Percentiles rank a stretch among this genome's conserved stretches.
These are phyloP conservation scores for Kokia cookei DNA, from an alignment of 441 rosid genomes.

Conservation along the genomic window DNA sequence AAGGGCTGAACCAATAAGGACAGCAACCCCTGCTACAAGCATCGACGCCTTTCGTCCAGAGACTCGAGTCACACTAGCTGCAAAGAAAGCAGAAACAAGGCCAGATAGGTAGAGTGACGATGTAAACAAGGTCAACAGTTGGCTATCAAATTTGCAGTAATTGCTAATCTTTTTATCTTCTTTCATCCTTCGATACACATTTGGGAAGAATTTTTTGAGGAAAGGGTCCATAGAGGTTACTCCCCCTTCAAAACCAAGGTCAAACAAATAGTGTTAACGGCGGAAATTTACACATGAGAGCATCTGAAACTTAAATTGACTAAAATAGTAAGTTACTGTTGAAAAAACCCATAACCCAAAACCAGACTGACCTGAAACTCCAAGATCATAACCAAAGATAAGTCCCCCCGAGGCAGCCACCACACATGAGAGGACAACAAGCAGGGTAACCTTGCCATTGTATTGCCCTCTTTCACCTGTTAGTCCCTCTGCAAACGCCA, in stretches of 20 bases:
- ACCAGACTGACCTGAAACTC: constrained; percentile 43
- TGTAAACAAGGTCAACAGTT: constrained; percentile 48
- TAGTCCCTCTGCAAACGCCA: neutral
- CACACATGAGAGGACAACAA: constrained; percentile 54
- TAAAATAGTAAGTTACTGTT: no score
- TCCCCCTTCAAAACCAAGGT: constrained; percentile 34
- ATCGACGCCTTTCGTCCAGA: constrained; percentile 50
- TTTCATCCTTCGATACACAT: constrained; percentile 37
- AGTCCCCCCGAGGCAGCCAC: constrained; percentile 74
- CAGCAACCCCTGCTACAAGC: constrained; percentile 33
- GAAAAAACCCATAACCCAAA: neutral
- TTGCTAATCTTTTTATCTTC: constrained; percentile 34
- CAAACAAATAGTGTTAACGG: neutral
- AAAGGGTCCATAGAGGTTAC: constrained; percentile 64
- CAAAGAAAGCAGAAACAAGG: constrained; percentile 35
- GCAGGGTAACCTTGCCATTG: constrained; percentile 43
- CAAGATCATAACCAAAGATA: constrained; percentile 76
- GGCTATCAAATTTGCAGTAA: constrained; percentile 51
- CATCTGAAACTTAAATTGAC: no score
- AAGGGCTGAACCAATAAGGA: constrained; percentile 44
- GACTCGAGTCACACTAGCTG: constrained; percentile 36
- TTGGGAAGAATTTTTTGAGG: constrained; percentile 39
- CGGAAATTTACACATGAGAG: neutral
- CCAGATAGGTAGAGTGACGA: constrained; percentile 58
- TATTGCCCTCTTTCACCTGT: constrained; percentile 3